Conservation (phyloP, 768 basidiomycete species). For the Trametes coccinea region DNA sequence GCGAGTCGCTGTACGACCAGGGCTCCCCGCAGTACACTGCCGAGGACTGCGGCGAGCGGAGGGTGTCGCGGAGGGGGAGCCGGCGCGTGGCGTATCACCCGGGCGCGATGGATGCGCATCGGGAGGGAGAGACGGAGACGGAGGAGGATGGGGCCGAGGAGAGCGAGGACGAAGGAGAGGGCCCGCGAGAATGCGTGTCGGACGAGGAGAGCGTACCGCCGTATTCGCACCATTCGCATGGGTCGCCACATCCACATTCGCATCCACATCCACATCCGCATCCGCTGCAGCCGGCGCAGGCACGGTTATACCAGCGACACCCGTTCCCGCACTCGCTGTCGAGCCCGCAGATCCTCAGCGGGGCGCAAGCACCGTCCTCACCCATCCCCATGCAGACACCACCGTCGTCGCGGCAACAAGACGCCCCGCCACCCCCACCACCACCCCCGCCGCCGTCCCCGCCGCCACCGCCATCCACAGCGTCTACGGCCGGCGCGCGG, state of each 20-base stretch:
- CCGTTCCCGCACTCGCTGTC: slow-evolving; percentile 31
- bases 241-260: neutral
- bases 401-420: too few relatives aligned
- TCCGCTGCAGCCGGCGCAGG: neutral
- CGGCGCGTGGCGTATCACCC: neutral
- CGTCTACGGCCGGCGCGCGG: neutral
- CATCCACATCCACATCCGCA: slow-evolving; percentile 9
- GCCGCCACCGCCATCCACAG: neutral
- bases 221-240: slow-evolving; percentile 10
- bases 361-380: neutral
- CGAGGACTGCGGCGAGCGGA: slow-evolving; percentile 1
- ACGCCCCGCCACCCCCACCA: neutral
- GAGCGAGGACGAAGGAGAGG: neutral
- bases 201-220: slow-evolving; percentile 22
- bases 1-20: slow-evolving; percentile 15
- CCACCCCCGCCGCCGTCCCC: neutral
- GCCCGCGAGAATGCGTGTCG: neutral
- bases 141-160: neutral
- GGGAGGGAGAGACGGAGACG: slow-evolving; percentile 16
- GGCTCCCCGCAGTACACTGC: slow-evolving; percentile 18
- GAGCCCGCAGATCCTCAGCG: slow-evolving; percentile 22
- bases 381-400: neutral
- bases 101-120: slow-evolving; percentile 14
- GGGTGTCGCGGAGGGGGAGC: slow-evolving; percentile 1
- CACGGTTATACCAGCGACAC: slow-evolving; percentile 24